phyloP scores from a whole-genome alignment of 192 early-diverging fungal species.

The Podila epicladia region DNA sequence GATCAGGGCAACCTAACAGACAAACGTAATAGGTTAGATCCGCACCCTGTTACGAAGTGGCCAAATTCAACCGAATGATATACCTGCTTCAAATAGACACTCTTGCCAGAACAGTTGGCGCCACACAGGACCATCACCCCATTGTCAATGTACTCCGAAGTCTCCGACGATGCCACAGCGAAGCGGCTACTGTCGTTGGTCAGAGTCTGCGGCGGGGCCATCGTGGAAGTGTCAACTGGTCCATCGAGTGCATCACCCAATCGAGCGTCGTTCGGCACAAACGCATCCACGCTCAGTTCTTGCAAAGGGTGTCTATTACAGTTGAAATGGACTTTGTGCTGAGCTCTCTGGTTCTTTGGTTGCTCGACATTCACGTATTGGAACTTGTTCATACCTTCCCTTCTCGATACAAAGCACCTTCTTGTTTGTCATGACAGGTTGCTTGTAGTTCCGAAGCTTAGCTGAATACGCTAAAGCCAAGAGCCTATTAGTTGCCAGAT shows the following conservation, averaged over 20 bases:
- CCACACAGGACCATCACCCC: slow-evolving; percentile 79
- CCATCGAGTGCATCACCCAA: slow-evolving; percentile 44
- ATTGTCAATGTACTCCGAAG: neutral
- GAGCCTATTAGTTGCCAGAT: slow-evolving; percentile 48
- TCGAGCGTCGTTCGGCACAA: slow-evolving; percentile 78
- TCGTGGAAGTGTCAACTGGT: neutral
- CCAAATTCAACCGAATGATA: too few species aligned
- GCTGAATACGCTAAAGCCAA: slow-evolving; percentile 72
- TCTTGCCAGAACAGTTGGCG: slow-evolving; percentile 88
- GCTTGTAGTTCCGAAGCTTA: slow-evolving; percentile 57
- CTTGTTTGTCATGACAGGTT: slow-evolving; percentile 65
- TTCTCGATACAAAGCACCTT: slow-evolving; percentile 67
- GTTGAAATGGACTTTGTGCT: neutral
- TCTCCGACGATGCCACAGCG: neutral
- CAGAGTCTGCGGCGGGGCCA: neutral
- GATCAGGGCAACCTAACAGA: slow-evolving; percentile 74
- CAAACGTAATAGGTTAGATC: too few species aligned
- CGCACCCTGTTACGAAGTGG: too few species aligned
- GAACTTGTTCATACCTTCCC: slow-evolving; percentile 66
- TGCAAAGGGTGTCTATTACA: slow-evolving; percentile 72
- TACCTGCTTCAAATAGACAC: slow-evolving; percentile 77
- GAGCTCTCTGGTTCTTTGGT: too few species aligned
- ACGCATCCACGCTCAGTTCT: slow-evolving; percentile 65
- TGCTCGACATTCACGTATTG: too few species aligned
- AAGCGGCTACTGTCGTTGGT: neutral